Conservation (phyloP, 495 filamentous ascomycete genomes). For the Penicillium bovifimosum region DNA sequence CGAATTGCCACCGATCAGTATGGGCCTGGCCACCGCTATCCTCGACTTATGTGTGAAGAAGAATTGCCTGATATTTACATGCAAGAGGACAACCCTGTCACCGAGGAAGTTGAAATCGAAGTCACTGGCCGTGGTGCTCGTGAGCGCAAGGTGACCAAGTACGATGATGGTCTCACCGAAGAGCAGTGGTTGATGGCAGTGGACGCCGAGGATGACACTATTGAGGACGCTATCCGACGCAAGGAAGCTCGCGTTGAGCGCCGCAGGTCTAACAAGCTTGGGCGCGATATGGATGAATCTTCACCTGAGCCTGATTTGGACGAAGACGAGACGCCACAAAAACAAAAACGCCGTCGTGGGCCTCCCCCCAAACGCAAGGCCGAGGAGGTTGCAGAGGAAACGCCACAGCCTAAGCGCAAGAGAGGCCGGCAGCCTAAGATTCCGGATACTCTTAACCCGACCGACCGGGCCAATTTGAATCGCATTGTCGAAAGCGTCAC, state of each 20-base stretch:
- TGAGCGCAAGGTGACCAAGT: constrained; percentile 87
- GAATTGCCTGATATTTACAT: constrained; percentile 94
- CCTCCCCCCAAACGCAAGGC: constrained; percentile 79
- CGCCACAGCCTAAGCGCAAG: constrained; percentile 75
- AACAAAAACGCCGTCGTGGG: constrained; percentile 74
- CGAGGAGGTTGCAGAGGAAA: constrained; percentile 70
- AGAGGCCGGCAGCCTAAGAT: constrained; percentile 67
- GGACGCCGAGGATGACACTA: constrained; percentile 89
- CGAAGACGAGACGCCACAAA: constrained; percentile 65
- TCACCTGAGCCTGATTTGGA: constrained; percentile 73
- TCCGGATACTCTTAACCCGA: constrained; percentile 45
- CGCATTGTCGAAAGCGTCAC: constrained; percentile 68
- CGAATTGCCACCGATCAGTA: constrained; percentile 58
- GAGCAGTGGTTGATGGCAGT: constrained; percentile 94
- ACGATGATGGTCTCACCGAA: constrained; percentile 96
- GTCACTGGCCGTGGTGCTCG: constrained; percentile 83
- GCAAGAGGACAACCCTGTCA: constrained; percentile 75
- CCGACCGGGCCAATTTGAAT: constrained; percentile 57
- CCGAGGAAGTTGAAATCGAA: constrained; percentile 69
- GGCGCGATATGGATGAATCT: constrained; percentile 47
- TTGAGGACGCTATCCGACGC: constrained; percentile 86
- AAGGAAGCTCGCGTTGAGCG: constrained; percentile 80
- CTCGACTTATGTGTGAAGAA: constrained; percentile 78
- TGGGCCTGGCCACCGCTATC: constrained; percentile 58
- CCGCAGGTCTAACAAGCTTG: constrained; percentile 62